Evolutionary conservation across 306 rosid species (phyloP).

Genomic region (Casuarina glauca): DNA sequence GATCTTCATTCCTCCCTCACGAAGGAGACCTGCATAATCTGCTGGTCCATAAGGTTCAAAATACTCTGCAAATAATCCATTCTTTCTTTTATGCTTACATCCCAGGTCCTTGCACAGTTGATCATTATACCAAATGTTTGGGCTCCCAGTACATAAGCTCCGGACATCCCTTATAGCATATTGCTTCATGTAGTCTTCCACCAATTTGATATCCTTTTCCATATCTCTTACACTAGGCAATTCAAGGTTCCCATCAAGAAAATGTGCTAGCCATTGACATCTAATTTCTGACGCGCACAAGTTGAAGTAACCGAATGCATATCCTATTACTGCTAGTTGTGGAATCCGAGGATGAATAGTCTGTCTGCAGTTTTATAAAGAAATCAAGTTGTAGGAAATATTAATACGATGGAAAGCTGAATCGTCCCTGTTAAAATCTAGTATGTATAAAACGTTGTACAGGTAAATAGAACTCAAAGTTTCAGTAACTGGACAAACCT

Average conservation of each 20-base stretch:
- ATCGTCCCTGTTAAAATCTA: too few species aligned
- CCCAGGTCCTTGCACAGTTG: conserved; percentile 53
- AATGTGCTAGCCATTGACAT: conserved; percentile 43
- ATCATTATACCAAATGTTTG: conserved; percentile 44
- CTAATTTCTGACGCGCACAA: conserved; percentile 34
- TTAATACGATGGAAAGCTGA: background rate
- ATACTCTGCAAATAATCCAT: conserved; percentile 22
- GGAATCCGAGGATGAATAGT: conserved; percentile 44
- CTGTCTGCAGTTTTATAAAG: conserved; percentile 26
- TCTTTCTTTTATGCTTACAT: conserved; percentile 42
- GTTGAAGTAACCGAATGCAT: conserved; percentile 36
- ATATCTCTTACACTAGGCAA: conserved; percentile 46
- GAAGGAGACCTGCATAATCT: conserved; percentile 41
- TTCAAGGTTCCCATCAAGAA: conserved; percentile 43
- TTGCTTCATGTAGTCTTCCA: conserved; percentile 40
- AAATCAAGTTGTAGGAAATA: background rate
- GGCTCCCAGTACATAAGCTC: conserved; percentile 34
- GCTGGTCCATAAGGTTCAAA: conserved; percentile 44
- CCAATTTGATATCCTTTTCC: conserved; percentile 37
- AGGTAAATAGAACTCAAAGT: background rate
- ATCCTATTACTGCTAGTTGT: conserved; percentile 46
- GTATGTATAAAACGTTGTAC: background rate
- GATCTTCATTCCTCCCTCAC: background rate
- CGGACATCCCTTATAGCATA: conserved; percentile 18
- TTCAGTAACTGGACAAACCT: conserved; percentile 30